phyloP scores from a whole-genome alignment of 495 filamentous ascomycete species.

The Hypoxylon fuscum region DNA sequence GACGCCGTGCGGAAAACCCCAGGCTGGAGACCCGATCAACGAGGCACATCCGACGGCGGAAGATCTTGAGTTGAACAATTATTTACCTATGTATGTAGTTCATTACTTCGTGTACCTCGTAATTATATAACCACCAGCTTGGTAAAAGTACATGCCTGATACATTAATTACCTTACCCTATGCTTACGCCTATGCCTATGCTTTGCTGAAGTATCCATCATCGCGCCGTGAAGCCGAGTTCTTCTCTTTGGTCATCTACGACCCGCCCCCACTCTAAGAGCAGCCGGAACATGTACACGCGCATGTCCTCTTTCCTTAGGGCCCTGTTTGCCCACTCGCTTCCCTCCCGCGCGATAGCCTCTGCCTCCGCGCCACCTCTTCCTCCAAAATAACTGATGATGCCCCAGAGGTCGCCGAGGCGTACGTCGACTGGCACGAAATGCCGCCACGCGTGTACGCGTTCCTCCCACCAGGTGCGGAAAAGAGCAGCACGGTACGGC shows the following conservation, averaged over 20 bases:
- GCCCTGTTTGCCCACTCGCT: slow-evolving; percentile 69
- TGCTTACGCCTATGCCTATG: too few species aligned
- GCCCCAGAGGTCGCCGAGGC: slow-evolving; percentile 68
- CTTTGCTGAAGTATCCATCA: too few species aligned
- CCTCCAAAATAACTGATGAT: slow-evolving; percentile 67
- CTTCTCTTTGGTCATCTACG: slow-evolving; percentile 68
- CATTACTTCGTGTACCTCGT: too few species aligned
- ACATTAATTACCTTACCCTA: too few species aligned
- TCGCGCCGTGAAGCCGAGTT: slow-evolving; percentile 68
- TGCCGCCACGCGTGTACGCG: slow-evolving; percentile 77
- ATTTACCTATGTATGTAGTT: too few species aligned
- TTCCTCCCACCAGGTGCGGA: slow-evolving; percentile 79
- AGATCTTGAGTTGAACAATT: too few species aligned
- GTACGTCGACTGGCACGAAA: slow-evolving; percentile 78
- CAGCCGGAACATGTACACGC: slow-evolving; percentile 82
- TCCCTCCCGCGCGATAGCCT: slow-evolving; percentile 72
- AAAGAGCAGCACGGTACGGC: slow-evolving; percentile 71
- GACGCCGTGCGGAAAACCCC: too few species aligned
- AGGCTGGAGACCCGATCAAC: too few species aligned
- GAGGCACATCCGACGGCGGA: too few species aligned
- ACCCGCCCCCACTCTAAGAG: slow-evolving; percentile 78
- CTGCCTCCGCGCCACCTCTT: slow-evolving; percentile 42
- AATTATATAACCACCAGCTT: too few species aligned
- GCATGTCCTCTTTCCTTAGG: slow-evolving; percentile 80
- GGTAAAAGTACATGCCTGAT: too few species aligned